A percentile compares a stretch with the other conserved stretches of the same genome.
phyloP scores from a whole-genome alignment of 331 rosid genomes.

The Acacia concinna region DNA sequence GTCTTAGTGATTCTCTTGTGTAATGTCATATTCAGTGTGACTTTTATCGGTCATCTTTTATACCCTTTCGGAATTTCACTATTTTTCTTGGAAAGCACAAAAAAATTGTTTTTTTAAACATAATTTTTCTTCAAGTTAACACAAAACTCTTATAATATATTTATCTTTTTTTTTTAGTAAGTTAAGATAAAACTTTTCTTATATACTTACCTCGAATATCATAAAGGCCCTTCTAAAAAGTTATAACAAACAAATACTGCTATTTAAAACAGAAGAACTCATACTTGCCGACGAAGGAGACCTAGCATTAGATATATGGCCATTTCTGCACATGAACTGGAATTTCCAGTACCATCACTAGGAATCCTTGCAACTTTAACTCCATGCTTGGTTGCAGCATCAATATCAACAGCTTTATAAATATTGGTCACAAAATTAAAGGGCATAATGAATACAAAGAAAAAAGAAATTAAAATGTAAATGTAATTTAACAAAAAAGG shows the following conservation, averaged over 20 bases:
- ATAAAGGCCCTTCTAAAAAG: no score
- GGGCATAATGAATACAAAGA: neutral
- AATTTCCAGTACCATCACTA: constrained; percentile 65
- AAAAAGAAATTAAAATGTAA: constrained; percentile 5
- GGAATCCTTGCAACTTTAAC: constrained; percentile 92
- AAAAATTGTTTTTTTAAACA: no score
- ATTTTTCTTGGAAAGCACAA: no score
- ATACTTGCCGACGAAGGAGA: constrained; percentile 89
- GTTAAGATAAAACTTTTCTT: no score
- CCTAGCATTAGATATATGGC: constrained; percentile 79
- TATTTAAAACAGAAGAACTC: constrained; percentile 24
- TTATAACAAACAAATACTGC: no score
- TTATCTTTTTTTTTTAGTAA: no score
- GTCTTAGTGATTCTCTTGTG: no score
- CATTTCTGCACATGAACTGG: constrained; percentile 93
- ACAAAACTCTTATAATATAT: no score
- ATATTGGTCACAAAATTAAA: neutral
- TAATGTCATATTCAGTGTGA: neutral
- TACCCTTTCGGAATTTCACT: neutral
- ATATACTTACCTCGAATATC: no score
- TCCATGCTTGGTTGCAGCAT: constrained; percentile 85
- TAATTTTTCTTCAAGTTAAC: no score
- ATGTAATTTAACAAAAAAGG: neutral
- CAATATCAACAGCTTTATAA: constrained; percentile 75
- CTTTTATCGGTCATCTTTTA: neutral